Evolutionary conservation across 306 rosid genomes (phyloP).

Genomic region (Dalbergia oliveri): DNA sequence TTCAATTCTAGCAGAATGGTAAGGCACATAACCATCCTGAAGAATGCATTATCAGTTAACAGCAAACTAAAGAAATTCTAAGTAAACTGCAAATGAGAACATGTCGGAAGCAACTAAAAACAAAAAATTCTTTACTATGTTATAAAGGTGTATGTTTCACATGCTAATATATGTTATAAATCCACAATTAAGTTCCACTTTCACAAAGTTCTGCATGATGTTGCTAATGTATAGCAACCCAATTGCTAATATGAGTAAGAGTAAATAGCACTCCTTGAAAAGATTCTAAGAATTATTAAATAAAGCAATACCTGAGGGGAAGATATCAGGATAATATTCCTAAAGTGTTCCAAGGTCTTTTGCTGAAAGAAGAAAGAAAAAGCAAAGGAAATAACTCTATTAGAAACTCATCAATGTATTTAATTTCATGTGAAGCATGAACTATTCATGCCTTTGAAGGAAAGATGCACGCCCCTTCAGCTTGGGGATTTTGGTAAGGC

Average conservation of each 20-base stretch:
- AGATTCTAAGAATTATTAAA: slow-evolving; percentile 16
- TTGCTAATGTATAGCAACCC: slow-evolving; percentile 14
- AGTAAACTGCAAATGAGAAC: slow-evolving; percentile 10
- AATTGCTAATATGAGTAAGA: slow-evolving; percentile 11
- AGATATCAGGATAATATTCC: slow-evolving; percentile 81
- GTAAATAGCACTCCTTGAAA: neutral
- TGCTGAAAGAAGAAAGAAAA: slow-evolving; percentile 68
- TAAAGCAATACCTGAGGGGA: slow-evolving; percentile 86
- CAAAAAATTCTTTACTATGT: neutral
- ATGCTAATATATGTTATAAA: slow-evolving; percentile 13
- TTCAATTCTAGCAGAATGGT: slow-evolving; percentile 95
- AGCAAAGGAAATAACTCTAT: slow-evolving; percentile 31
- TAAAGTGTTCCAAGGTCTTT: slow-evolving; percentile 84
- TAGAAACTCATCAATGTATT: slow-evolving; percentile 36
- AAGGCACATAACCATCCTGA: slow-evolving; percentile 97
- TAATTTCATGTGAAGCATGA: slow-evolving; percentile 8
- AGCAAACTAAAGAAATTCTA: slow-evolving; percentile 25
- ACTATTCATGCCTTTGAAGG: slow-evolving; percentile 4
- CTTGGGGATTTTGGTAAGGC: neutral
- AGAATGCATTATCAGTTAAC: slow-evolving; percentile 41
- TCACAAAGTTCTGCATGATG: neutral
- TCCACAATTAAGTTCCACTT: slow-evolving; percentile 22
- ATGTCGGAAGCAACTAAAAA: slow-evolving; percentile 1
- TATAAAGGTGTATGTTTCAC: neutral
- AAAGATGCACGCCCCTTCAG: neutral